A percentile compares a stretch with the other conserved stretches of the same genome.
phyloP scores from a whole-genome alignment of 1,139 yeast species.

The Debaryomyces sp. region DNA sequence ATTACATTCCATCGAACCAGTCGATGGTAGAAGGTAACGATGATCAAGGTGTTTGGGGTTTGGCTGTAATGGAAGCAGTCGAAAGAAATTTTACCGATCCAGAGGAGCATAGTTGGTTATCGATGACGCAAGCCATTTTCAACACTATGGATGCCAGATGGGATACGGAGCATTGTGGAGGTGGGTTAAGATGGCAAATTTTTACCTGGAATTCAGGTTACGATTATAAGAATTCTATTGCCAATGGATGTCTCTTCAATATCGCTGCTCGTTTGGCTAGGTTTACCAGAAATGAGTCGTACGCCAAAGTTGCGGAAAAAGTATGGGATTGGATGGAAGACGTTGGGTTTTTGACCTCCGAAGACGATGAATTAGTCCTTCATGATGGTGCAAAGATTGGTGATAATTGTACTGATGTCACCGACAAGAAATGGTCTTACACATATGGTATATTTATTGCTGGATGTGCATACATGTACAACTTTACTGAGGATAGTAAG shows the following conservation, averaged over 20 bases:
- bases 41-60: constrained; percentile 75
- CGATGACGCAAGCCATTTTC: constrained; percentile 73
- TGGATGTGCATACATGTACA: constrained; percentile 74
- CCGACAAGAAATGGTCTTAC: constrained; percentile 70
- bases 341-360: constrained; percentile 47
- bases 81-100: constrained; percentile 62
- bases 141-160: constrained; percentile 76
- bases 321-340: constrained; percentile 73
- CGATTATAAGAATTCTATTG: constrained; percentile 75
- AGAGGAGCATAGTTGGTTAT: constrained; percentile 61
- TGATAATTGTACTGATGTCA: constrained; percentile 57
- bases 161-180: constrained; percentile 66
- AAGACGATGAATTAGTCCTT: constrained; percentile 45
- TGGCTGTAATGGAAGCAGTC: constrained; percentile 61
- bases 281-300: constrained; percentile 64
- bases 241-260: constrained; percentile 78
- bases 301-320: constrained; percentile 63
- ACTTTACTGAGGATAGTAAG: constrained; percentile 55
- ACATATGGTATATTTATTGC: constrained; percentile 75
- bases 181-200: constrained; percentile 89
- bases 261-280: constrained; percentile 78
- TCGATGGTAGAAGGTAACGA: constrained; percentile 69
- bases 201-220: constrained; percentile 77
- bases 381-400: constrained; percentile 74
- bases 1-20: constrained; percentile 62